Conservation (phyloP, 768 basidiomycete species). For the Leccinum arenicola region DNA sequence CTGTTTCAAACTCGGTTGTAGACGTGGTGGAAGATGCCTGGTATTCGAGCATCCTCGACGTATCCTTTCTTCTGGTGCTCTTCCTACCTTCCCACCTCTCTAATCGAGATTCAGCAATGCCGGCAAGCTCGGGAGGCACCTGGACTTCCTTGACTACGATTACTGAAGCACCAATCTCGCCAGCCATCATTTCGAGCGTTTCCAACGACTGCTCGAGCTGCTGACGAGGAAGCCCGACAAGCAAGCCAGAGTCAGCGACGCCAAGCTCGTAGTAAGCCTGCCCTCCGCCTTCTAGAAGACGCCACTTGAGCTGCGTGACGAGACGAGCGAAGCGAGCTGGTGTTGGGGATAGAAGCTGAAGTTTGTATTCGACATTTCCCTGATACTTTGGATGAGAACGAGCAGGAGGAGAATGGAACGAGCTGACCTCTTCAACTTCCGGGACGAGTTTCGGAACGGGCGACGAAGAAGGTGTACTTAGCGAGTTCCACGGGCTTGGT, state of each 20-base stretch:
- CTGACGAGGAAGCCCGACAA: conserved; percentile 70
- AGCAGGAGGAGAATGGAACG: background rate
- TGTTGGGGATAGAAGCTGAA: conserved; percentile 79
- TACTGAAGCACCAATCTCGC: conserved; percentile 89
- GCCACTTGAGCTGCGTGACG: conserved; percentile 95
- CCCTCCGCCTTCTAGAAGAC: conserved; percentile 80
- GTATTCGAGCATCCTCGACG: conserved; percentile 16
- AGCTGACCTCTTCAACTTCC: conserved; percentile 62
- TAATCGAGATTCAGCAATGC: conserved; percentile 31
- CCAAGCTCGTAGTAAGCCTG: conserved; percentile 82
- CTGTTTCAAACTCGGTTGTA: conserved; percentile 40
- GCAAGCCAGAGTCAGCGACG: conserved; percentile 83
- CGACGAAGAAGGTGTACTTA: conserved; percentile 56
- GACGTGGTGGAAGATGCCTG: conserved; percentile 35
- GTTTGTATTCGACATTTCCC: conserved; percentile 94
- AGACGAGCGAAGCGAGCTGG: conserved; percentile 76
- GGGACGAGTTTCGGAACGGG: conserved; percentile 65
- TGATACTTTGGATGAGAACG: conserved; percentile 27
- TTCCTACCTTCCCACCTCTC: conserved; percentile 37
- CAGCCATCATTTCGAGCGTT: conserved; percentile 92
- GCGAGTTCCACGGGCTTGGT: conserved; percentile 79
- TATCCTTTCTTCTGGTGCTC: conserved; percentile 35
- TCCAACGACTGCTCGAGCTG: conserved; percentile 82
- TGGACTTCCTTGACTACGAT: conserved; percentile 88
- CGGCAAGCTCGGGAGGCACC: conserved; percentile 54